A percentile compares a stretch with the other conserved stretches of the same genome.
phyloP scores from a whole-genome alignment of 1,284 basidiomycete species.

The Trichosporon asahii region DNA sequence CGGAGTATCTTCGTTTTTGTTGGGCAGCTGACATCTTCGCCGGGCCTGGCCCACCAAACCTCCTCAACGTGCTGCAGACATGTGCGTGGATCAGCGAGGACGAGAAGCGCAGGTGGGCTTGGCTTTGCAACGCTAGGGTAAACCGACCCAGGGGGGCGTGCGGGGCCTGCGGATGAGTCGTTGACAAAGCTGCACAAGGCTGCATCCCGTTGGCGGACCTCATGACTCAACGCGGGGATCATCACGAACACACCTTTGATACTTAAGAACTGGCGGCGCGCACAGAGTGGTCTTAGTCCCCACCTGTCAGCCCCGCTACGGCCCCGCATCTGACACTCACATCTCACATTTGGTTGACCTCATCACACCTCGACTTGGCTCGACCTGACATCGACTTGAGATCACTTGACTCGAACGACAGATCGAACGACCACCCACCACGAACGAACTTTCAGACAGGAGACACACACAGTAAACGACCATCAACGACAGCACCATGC shows the following conservation, averaged over 20 bases:
- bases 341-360: background rate
- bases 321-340: background rate
- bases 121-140: background rate
- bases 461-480: background rate
- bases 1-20: background rate
- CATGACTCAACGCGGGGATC: background rate
- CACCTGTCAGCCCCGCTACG: background rate
- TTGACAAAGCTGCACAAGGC: too few species aligned
- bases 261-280: background rate
- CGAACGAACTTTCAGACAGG: background rate
- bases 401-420: background rate
- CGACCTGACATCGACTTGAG: too few species aligned
- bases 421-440: background rate
- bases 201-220: too few species aligned
- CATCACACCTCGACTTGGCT: background rate
- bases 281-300: background rate
- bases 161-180: too few species aligned
- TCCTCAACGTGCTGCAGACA: too few species aligned
- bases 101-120: background rate
- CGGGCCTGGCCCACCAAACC: too few species aligned
- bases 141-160: background rate
- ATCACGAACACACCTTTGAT: background rate
- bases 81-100: too few species aligned
- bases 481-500: background rate
- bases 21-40: background rate